Conservation (phyloP, 2,329 filamentous ascomycete species). For the Byssothecium circinans region DNA sequence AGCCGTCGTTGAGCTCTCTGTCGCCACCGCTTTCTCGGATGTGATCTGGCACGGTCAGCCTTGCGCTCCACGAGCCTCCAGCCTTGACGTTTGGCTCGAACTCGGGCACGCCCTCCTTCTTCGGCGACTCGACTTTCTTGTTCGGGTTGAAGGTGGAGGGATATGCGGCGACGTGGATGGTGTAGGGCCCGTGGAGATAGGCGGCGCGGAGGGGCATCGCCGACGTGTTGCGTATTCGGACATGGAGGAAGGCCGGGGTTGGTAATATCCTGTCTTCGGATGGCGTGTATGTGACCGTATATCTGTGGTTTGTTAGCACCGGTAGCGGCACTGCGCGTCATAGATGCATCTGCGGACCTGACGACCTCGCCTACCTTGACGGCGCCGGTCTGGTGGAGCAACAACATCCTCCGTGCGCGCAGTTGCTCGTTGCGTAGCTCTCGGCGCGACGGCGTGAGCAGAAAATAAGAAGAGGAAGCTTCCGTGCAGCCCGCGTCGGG, state of each 20-base stretch:
- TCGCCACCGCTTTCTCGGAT: slow-evolving; percentile 66
- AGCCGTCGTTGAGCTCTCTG: slow-evolving; percentile 41
- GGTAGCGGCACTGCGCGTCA: slow-evolving; percentile 5
- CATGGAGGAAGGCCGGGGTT: slow-evolving; percentile 74
- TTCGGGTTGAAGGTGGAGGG: slow-evolving; percentile 83
- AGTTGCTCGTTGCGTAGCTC: slow-evolving; percentile 36
- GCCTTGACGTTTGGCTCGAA: slow-evolving; percentile 98
- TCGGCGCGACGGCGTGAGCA: slow-evolving; percentile 35
- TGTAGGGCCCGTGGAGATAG: slow-evolving; percentile 95
- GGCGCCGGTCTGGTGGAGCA: slow-evolving; percentile 86
- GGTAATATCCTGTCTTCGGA: slow-evolving; percentile 87
- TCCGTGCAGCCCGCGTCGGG: slow-evolving; percentile 36
- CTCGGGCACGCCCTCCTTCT: slow-evolving; percentile 76
- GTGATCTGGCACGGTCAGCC: slow-evolving; percentile 76
- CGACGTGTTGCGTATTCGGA: slow-evolving; percentile 90
- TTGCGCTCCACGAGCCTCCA: slow-evolving; percentile 81
- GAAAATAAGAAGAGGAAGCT: slow-evolving; percentile 37
- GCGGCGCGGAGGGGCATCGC: slow-evolving; percentile 89
- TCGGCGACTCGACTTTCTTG: slow-evolving; percentile 69
- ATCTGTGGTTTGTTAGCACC: slow-evolving; percentile 47
- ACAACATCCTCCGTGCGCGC: slow-evolving; percentile 66
- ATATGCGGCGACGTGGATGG: slow-evolving; percentile 82
- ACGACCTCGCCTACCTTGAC: slow-evolving; percentile 95
- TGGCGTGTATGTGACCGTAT: slow-evolving; percentile 89
- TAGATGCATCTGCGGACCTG: slow-evolving; percentile 74